Conservation (phyloP, 257 asterid species). For the Ligustrum vulgare region DNA sequence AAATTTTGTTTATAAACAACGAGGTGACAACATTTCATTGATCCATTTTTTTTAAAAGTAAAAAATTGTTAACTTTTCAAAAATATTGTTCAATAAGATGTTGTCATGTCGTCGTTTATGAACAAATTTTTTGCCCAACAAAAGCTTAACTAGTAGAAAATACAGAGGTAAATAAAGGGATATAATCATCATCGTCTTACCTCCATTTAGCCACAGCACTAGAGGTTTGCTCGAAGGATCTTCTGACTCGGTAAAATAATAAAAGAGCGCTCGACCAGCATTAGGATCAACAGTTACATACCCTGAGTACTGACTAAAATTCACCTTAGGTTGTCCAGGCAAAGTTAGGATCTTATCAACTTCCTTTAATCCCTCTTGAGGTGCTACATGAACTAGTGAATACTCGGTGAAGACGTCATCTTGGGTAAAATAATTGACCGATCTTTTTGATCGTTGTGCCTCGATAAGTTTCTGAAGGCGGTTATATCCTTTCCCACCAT, state of each 20-base stretch:
- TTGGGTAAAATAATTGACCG: not conserved
- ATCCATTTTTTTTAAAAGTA: no score
- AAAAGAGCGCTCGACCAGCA: conserved; percentile 36
- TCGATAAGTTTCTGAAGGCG: conserved; percentile 10
- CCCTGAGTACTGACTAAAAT: conserved; percentile 37
- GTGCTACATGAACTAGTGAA: conserved; percentile 23
- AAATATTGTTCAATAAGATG: no score
- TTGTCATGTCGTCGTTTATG: no score
- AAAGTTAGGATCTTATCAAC: conserved; percentile 24
- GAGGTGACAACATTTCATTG: no score
- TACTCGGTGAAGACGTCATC: not conserved
- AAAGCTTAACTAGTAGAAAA: no score
- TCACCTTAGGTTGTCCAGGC: conserved; percentile 44
- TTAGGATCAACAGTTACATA: conserved; percentile 32
- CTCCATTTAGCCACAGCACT: conserved; percentile 44
- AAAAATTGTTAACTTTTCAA: no score
- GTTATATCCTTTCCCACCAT: conserved; percentile 10
- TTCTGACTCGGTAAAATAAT: conserved; percentile 33
- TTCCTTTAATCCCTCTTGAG: conserved; percentile 32
- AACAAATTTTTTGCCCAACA: no score
- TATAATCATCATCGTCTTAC: not conserved
- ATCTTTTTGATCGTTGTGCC: not conserved
- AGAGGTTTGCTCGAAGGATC: conserved; percentile 31
- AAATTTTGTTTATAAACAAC: no score
- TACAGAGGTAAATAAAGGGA: no score